Evolutionary conservation across 2,329 filamentous ascomycete species (phyloP).

Genomic region (Phyllachora maydis): DNA sequence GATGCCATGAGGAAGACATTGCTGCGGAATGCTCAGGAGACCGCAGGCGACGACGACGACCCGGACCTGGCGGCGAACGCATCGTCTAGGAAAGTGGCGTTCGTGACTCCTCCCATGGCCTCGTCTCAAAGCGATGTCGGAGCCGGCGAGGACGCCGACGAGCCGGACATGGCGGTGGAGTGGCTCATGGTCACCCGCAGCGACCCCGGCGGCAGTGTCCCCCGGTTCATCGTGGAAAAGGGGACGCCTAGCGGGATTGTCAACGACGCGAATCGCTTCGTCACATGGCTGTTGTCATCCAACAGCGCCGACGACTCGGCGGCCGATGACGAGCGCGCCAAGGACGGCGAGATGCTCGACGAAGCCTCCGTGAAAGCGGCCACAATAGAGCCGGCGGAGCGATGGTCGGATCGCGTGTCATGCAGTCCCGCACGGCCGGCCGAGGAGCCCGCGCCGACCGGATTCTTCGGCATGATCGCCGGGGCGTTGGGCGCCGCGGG

Average conservation of each 20-base stretch:
- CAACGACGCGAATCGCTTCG: conserved; percentile 58
- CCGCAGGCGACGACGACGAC: conserved; percentile 4
- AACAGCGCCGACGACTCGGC: conserved; percentile 15
- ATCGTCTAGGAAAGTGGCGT: no score
- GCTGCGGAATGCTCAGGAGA: conserved; percentile 17
- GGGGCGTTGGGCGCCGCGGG: conserved; percentile 29
- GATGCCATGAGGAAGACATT: conserved; percentile 17
- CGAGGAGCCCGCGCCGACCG: conserved; percentile 9
- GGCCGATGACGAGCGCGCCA: conserved; percentile 7
- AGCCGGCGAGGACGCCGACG: conserved; percentile 8
- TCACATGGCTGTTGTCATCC: conserved; percentile 42
- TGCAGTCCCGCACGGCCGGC: conserved; percentile 8
- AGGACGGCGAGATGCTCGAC: conserved; percentile 9
- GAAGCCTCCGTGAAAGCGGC: conserved; percentile 8
- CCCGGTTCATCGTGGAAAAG: conserved; percentile 78
- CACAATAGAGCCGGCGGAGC: conserved; percentile 5
- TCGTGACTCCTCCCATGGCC: no score
- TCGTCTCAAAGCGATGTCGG: conserved; percentile 1
- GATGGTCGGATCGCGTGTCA: no score
- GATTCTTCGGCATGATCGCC: conserved; percentile 32
- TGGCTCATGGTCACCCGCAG: conserved; percentile 89
- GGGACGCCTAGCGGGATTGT: conserved; percentile 69
- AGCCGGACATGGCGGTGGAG: conserved; percentile 35
- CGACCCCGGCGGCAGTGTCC: conserved; percentile 75
- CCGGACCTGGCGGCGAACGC: no score